Evolutionary conservation across 2,329 filamentous ascomycete species (phyloP).

Genomic region (Aureobasidium sp.): DNA sequence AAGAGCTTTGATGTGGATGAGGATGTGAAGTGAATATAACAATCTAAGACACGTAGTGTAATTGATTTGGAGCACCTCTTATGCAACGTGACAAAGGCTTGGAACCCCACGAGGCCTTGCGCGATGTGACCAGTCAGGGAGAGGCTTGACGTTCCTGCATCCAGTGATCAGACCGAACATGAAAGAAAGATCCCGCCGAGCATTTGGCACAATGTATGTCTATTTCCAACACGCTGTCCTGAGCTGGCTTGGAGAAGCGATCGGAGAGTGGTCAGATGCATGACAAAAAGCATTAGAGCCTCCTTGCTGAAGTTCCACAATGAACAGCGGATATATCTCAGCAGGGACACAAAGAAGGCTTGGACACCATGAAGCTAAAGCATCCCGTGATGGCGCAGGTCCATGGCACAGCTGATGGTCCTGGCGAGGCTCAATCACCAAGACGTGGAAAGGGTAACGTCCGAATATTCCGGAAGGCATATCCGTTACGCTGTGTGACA

Average conservation of each 20-base stretch:
- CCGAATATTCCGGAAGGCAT: slow-evolving; percentile 12
- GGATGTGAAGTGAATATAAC: slow-evolving; percentile 3
- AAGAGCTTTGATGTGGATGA: not conserved
- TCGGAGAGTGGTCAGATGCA: slow-evolving; percentile 11
- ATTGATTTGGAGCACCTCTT: not conserved
- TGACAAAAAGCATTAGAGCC: slow-evolving; percentile 10
- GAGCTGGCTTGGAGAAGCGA: slow-evolving; percentile 1
- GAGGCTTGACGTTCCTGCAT: not conserved
- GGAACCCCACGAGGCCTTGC: not conserved
- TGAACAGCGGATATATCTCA: slow-evolving; percentile 12
- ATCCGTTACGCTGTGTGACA: not conserved
- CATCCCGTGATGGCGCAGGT: not conserved
- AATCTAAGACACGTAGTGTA: not conserved
- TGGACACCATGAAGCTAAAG: slow-evolving; percentile 1
- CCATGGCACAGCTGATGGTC: slow-evolving; percentile 7
- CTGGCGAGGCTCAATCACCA: slow-evolving; percentile 6
- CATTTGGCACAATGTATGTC: slow-evolving; percentile 9
- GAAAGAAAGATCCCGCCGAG: slow-evolving; percentile 3
- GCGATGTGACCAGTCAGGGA: slow-evolving; percentile 7
- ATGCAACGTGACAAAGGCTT: slow-evolving; percentile 13
- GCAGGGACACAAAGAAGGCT: slow-evolving; percentile 11
- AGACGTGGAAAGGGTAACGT: slow-evolving; percentile 11
- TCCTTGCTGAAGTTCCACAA: slow-evolving; percentile 1
- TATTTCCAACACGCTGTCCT: slow-evolving; percentile 5
- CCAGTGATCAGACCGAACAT: slow-evolving; percentile 5